Percentiles rank a stretch among this genome's conserved stretches.
These are phyloP conservation scores for Coniochaeta sp. DNA, from an alignment of 2,329 filamentous ascomycete species.

Conservation along the genomic window DNA sequence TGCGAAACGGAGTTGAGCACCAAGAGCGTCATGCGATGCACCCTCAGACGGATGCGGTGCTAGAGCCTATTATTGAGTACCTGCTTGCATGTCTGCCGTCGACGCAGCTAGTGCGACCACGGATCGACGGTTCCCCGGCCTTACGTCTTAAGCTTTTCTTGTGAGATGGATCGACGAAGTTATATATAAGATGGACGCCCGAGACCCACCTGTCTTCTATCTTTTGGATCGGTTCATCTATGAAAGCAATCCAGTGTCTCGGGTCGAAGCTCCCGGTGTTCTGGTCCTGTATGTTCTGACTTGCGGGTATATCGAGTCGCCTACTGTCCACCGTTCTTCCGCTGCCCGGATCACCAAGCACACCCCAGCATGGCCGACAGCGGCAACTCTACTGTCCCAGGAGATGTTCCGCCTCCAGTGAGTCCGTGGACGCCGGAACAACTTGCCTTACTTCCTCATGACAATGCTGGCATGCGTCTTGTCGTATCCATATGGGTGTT, in stretches of 20 bases:
- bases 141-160: not conserved
- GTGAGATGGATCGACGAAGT: not conserved
- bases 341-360: too few relatives aligned
- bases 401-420: not conserved
- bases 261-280: not conserved
- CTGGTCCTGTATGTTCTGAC: not conserved
- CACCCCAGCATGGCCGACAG: not conserved
- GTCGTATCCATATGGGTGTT: conserved; percentile 5
- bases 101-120: not conserved
- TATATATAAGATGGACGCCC: not conserved
- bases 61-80: not conserved
- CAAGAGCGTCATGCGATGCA: not conserved
- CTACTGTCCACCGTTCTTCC: too few relatives aligned
- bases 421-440: conserved; percentile 3
- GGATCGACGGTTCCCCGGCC: not conserved
- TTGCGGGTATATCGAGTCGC: too few relatives aligned
- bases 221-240: not conserved
- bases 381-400: not conserved
- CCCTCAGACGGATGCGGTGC: not conserved
- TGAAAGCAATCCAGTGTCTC: not conserved
- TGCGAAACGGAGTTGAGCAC: not conserved
- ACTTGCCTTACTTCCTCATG: conserved; percentile 11
- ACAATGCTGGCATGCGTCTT: conserved; percentile 9
- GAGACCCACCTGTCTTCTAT: not conserved
- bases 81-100: not conserved